Evolutionary conservation across 129 eudicot species (phyloP).

Genomic region (Logfia minima): DNA sequence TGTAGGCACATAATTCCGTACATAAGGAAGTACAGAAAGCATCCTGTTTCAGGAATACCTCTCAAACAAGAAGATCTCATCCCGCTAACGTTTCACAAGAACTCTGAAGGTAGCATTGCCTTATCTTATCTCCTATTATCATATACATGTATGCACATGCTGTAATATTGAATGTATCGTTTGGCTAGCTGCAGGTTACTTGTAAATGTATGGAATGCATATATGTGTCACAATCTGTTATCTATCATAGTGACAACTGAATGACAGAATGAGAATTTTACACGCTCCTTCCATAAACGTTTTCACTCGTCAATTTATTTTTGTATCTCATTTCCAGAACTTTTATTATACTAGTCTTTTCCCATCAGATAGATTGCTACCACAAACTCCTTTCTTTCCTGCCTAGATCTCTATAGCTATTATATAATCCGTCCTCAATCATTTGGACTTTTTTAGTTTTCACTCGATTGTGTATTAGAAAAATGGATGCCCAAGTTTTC

Average conservation of each 20-base stretch:
- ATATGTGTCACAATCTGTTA: not conserved
- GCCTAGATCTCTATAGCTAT: not conserved
- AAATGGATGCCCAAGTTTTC: not conserved
- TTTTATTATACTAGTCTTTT: not conserved
- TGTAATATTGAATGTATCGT: not conserved
- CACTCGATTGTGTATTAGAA: not conserved
- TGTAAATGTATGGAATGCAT: slow-evolving; percentile 1
- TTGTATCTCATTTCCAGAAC: not conserved
- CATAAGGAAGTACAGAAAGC: slow-evolving; percentile 78
- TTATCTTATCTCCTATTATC: not conserved
- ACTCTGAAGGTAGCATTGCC: slow-evolving; percentile 59
- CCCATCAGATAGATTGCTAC: not conserved
- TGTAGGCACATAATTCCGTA: slow-evolving; percentile 80
- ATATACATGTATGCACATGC: not conserved
- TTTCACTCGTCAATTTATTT: not conserved
- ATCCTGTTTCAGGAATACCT: slow-evolving; percentile 85
- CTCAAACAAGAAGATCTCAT: slow-evolving; percentile 82
- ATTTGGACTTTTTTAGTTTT: not conserved
- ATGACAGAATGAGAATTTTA: not conserved
- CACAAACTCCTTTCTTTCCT: slow-evolving; percentile 3
- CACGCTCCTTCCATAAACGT: not conserved
- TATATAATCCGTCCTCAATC: not conserved
- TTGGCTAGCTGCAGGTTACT: not conserved
- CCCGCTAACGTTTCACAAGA: slow-evolving; percentile 86
- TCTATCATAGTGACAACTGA: not conserved